Percentiles rank a stretch among this genome's conserved stretches.
Conservation (phyloP, 441 rosid genomes). For the California macrophylla region DNA sequence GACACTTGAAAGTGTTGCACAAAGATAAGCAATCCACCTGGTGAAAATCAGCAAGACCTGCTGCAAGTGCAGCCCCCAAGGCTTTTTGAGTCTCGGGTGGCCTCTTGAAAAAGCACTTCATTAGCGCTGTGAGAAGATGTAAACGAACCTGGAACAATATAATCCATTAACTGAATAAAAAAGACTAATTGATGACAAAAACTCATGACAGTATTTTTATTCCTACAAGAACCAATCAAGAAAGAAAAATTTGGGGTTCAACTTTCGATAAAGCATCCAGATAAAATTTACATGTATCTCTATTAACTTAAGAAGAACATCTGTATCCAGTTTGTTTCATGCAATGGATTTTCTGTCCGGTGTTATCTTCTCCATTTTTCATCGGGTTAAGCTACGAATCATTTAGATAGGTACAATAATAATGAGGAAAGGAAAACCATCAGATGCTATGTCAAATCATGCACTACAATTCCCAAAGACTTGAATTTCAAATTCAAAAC, state of each 20-base stretch:
- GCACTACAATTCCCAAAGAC: neutral
- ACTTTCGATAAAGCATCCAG: neutral
- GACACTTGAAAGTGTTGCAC: conserved; percentile 6
- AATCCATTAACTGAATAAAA: conserved; percentile 8
- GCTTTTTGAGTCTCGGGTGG: conserved; percentile 93
- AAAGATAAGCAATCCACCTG: conserved; percentile 38
- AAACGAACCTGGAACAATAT: conserved; percentile 63
- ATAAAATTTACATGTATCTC: neutral
- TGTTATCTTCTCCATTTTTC: neutral
- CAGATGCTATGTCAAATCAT: neutral
- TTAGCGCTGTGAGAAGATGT: conserved; percentile 85
- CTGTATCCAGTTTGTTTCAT: neutral
- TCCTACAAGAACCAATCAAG: neutral
- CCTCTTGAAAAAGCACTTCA: conserved; percentile 93
- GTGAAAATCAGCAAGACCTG: conserved; percentile 83
- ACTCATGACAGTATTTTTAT: neutral
- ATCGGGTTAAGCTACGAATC: neutral
- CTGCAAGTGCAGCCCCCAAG: conserved; percentile 76
- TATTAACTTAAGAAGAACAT: neutral
- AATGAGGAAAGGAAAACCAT: neutral
- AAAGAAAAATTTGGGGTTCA: neutral
- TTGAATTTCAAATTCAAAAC: neutral
- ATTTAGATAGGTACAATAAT: neutral
- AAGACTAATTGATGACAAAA: neutral
- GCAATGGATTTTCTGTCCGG: neutral